phyloP scores from a whole-genome alignment of 1,284 basidiomycete species.

The Trichosporon coremiiforme region DNA sequence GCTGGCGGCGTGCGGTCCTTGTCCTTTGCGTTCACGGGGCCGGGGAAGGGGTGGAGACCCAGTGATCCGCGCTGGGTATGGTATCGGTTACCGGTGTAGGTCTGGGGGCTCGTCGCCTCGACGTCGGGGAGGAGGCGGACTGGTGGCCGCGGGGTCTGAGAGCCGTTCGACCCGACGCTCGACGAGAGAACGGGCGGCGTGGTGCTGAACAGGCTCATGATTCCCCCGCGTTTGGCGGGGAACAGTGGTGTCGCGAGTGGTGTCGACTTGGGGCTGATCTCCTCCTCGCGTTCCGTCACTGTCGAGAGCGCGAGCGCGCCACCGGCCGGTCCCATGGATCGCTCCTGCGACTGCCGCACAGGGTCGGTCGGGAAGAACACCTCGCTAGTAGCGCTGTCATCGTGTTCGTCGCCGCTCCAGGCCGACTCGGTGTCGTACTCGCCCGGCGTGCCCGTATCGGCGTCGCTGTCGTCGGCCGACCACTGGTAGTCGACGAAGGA shows the following conservation, averaged over 20 bases:
- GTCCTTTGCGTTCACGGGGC: not conserved
- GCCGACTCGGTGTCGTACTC: constrained; percentile 28
- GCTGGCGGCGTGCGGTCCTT: not conserved
- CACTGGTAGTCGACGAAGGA: constrained; percentile 49
- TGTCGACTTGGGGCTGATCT: not conserved
- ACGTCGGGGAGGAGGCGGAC: constrained; percentile 23
- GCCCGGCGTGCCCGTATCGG: constrained; percentile 14
- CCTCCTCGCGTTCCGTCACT: constrained; percentile 25
- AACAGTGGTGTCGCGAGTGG: constrained; percentile 18
- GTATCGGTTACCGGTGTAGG: not conserved
- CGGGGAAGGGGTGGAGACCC: constrained; percentile 12
- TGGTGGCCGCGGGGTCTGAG: constrained; percentile 26
- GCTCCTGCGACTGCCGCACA: not conserved
- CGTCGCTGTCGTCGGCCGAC: constrained; percentile 22
- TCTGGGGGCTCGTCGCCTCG: constrained; percentile 1
- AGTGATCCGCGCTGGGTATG: constrained; percentile 14
- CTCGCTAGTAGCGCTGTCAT: constrained; percentile 35
- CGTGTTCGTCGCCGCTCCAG: constrained; percentile 34
- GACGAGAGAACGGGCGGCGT: constrained; percentile 23
- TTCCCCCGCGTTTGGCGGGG: constrained; percentile 26
- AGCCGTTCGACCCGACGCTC: constrained; percentile 23
- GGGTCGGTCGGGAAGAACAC: constrained; percentile 30
- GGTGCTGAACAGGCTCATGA: constrained; percentile 30
- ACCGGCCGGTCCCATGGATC: constrained; percentile 14
- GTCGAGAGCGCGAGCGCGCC: constrained; percentile 21